Evolutionary conservation across 1,284 basidiomycete species (phyloP).

Genomic region (Cystobasidiaceae sp.): DNA sequence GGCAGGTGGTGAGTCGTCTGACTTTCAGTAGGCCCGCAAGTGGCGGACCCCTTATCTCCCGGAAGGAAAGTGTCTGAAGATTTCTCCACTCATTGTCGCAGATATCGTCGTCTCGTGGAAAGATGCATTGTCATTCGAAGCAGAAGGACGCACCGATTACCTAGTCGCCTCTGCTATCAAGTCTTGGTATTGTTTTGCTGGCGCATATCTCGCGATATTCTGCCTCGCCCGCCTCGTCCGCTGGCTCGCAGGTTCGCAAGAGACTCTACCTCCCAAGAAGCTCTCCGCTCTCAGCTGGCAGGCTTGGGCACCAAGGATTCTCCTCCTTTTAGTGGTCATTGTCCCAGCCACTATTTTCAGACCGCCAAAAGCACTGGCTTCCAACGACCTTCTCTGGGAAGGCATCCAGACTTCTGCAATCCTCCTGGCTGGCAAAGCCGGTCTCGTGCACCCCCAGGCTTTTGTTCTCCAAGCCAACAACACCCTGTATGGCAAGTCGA

Average conservation of each 20-base stretch:
- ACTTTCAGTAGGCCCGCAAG: not conserved
- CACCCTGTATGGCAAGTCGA: not conserved
- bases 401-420: not conserved
- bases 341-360: not conserved
- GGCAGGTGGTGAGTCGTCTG: not conserved
- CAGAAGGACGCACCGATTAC: not conserved
- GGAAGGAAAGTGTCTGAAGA: not conserved
- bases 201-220: not conserved
- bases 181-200: not conserved
- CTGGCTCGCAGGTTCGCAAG: not conserved
- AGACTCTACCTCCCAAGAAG: not conserved
- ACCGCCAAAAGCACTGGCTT: not conserved
- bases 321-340: not conserved
- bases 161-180: not conserved
- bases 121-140: not conserved
- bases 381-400: not conserved
- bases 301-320: not conserved
- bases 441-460: not conserved
- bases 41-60: not conserved
- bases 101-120: not conserved
- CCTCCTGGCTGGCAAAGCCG: not conserved
- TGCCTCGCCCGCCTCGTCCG: not conserved
- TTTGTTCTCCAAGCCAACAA: not conserved
- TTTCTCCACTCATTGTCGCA: too few relatives aligned
- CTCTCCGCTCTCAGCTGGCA: not conserved